A percentile compares a stretch with the other conserved stretches of the same genome.
Evolutionary conservation across 2,329 filamentous ascomycete species (phyloP).

Genomic region (Phaeosphaeria sp.): DNA sequence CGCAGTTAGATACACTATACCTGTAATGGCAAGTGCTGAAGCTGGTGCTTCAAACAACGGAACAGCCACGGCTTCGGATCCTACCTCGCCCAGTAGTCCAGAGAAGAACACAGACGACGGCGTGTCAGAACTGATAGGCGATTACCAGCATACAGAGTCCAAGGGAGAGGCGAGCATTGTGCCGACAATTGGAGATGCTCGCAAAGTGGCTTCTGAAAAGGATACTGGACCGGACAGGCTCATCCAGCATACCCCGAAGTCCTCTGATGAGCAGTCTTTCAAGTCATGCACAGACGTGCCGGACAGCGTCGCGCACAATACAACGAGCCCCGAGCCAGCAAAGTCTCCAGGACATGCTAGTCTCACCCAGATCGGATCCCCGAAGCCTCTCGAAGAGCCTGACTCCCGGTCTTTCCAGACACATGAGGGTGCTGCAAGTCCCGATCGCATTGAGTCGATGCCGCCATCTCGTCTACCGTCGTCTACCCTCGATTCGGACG

Average conservation of each 20-base stretch:
- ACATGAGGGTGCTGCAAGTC: conserved; percentile 24
- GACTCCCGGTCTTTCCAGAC: conserved; percentile 34
- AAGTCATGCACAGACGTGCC: conserved; percentile 37
- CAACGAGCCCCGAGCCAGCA: conserved; percentile 8
- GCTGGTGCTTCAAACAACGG: neutral
- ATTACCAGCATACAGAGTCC: conserved; percentile 38
- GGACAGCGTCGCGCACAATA: conserved; percentile 12
- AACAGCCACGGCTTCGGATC: neutral
- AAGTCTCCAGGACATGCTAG: conserved; percentile 7
- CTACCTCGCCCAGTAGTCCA: conserved; percentile 11
- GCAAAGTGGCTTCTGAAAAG: neutral
- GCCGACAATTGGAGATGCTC: neutral
- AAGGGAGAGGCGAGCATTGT: conserved; percentile 20
- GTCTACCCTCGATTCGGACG: neutral
- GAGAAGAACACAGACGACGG: conserved; percentile 36
- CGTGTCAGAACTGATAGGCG: conserved; percentile 41
- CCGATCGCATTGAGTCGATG: conserved; percentile 26
- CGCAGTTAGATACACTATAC: conserved; percentile 37
- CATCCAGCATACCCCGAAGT: conserved; percentile 34
- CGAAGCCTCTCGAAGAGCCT: conserved; percentile 20
- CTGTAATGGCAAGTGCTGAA: conserved; percentile 28
- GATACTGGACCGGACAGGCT: conserved; percentile 17
- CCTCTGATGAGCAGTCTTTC: conserved; percentile 43
- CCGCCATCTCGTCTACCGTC: conserved; percentile 20
- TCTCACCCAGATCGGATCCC: conserved; percentile 9